Conservation (phyloP, 2,329 filamentous ascomycete genomes). For the Pseudogymnoascus sp. region DNA sequence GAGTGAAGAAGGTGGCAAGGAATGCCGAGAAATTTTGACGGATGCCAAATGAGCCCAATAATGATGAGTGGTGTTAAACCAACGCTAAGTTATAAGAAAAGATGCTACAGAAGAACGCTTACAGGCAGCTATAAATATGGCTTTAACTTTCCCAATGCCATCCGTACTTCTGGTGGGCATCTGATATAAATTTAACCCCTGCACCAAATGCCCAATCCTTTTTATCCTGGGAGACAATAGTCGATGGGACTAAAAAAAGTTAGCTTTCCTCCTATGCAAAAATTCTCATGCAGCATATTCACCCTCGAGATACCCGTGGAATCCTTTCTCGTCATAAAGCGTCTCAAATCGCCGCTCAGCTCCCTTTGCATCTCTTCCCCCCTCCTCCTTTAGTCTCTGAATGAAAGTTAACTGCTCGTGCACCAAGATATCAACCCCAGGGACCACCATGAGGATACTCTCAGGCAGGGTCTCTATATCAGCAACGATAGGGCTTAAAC, state of each 20-base stretch:
- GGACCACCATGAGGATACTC: slow-evolving; percentile 34
- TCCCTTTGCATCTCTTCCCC: slow-evolving; percentile 22
- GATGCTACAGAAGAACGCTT: too few species aligned
- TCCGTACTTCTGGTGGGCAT: neutral
- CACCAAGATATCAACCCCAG: slow-evolving; percentile 35
- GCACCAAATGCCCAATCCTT: neutral
- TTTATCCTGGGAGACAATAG: neutral
- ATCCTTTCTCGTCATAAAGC: slow-evolving; percentile 20
- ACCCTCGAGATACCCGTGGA: slow-evolving; percentile 28
- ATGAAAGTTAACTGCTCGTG: slow-evolving; percentile 34
- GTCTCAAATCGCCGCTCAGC: slow-evolving; percentile 18
- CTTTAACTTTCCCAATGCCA: neutral
- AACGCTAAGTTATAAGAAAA: too few species aligned
- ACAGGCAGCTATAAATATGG: too few species aligned
- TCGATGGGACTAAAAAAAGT: neutral
- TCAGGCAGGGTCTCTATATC: slow-evolving; percentile 29
- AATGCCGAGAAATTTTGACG: too few species aligned
- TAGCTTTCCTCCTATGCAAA: neutral
- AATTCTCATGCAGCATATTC: neutral
- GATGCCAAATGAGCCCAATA: too few species aligned
- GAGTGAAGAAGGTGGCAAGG: too few species aligned
- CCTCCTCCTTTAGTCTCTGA: slow-evolving; percentile 27
- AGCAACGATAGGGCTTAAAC: slow-evolving; percentile 33
- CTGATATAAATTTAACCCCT: neutral
- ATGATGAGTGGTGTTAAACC: too few species aligned